These are phyloP conservation scores for Angophora floribunda DNA, from an alignment of 345 rosid genomes.

Conservation along the genomic window DNA sequence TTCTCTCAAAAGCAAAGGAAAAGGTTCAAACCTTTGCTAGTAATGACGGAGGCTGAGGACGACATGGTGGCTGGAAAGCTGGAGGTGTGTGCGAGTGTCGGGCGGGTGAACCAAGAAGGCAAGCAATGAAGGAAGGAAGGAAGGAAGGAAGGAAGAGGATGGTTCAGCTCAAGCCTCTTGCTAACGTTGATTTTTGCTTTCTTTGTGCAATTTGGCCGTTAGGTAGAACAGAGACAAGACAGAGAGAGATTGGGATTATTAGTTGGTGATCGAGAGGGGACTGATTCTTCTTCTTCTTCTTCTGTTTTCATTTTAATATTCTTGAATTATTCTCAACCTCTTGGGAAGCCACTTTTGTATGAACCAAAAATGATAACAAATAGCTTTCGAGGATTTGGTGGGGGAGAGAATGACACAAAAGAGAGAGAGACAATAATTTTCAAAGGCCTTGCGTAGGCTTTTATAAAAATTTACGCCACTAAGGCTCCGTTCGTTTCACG, in stretches of 20 bases:
- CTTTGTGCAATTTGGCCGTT: background rate
- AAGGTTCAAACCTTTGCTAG: constrained; percentile 19
- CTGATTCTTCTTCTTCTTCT: background rate
- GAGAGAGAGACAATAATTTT: too few species aligned
- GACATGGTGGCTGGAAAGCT: background rate
- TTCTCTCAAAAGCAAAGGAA: background rate
- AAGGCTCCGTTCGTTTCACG: too few species aligned
- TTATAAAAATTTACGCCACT: too few species aligned
- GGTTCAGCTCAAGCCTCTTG: background rate
- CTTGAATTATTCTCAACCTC: background rate
- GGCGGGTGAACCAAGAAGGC: background rate
- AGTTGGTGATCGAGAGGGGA: background rate
- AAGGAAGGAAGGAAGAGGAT: background rate
- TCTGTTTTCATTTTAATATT: background rate
- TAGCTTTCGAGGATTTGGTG: too few species aligned
- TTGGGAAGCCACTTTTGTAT: background rate
- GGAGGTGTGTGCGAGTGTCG: background rate
- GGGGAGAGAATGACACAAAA: too few species aligned
- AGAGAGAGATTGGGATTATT: background rate
- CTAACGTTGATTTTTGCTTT: background rate
- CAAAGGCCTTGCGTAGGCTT: too few species aligned
- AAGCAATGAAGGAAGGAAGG: background rate
- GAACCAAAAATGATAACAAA: too few species aligned
- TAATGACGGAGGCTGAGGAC: constrained; percentile 2
- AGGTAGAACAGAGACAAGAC: background rate